These are phyloP conservation scores for Cenococcum geophilum DNA, from an alignment of 495 filamentous ascomycete species.

Conservation along the genomic window DNA sequence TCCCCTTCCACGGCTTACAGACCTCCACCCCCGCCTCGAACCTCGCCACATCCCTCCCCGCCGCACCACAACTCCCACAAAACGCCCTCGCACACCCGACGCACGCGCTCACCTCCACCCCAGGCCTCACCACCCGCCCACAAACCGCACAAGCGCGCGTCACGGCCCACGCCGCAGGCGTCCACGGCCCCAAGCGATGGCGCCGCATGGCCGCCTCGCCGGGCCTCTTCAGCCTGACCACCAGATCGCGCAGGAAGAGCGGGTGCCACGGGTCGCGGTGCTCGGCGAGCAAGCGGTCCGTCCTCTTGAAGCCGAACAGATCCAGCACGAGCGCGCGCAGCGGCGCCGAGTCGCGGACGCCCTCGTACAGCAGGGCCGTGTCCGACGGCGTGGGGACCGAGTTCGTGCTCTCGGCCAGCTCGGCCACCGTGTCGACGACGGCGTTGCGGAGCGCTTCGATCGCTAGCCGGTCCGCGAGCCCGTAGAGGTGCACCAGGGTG, in stretches of 20 bases:
- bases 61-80: slow-evolving; percentile 33
- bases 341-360: slow-evolving; percentile 26
- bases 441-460: slow-evolving; percentile 40
- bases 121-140: slow-evolving; percentile 28
- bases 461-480: slow-evolving; percentile 42
- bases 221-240: slow-evolving; percentile 36
- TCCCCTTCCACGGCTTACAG: slow-evolving; percentile 40
- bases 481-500: slow-evolving; percentile 43
- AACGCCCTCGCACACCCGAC: slow-evolving; percentile 32
- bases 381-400: slow-evolving; percentile 44
- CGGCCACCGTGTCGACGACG: slow-evolving; percentile 38
- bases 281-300: slow-evolving; percentile 40
- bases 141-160: slow-evolving; percentile 36
- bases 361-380: slow-evolving; percentile 41
- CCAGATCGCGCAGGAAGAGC: slow-evolving; percentile 37
- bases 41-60: slow-evolving; percentile 16
- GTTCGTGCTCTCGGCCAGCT: slow-evolving; percentile 43
- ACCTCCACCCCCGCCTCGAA: slow-evolving; percentile 28
- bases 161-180: slow-evolving; percentile 20
- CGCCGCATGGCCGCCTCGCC: slow-evolving; percentile 30
- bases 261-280: slow-evolving; percentile 43
- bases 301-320: slow-evolving; percentile 48
- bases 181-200: slow-evolving; percentile 32
- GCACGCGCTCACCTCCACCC: slow-evolving; percentile 27
- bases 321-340: slow-evolving; percentile 42